phyloP scores from a whole-genome alignment of 2,329 filamentous ascomycete genomes.

The Pseudohalonectria lignicola region DNA sequence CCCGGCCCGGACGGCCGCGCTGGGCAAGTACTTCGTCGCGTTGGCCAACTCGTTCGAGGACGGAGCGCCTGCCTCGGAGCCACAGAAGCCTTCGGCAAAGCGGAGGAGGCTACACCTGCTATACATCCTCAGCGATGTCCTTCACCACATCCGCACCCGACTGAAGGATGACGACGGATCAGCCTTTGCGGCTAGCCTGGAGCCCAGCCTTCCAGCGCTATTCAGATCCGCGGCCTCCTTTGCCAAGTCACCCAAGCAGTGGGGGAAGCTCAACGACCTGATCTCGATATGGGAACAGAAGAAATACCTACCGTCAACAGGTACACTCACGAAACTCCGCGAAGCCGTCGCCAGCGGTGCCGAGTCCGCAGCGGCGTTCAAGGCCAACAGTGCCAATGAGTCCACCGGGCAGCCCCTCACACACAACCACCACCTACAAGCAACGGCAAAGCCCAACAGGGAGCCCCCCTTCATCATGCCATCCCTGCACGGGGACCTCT shows the following conservation, averaged over 20 bases:
- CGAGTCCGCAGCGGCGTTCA: neutral
- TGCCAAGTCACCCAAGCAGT: conserved; percentile 52
- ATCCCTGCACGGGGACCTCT: conserved; percentile 62
- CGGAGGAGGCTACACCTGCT: conserved; percentile 65
- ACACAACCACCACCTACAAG: no score
- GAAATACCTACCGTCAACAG: conserved; percentile 41
- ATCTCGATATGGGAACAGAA: conserved; percentile 62
- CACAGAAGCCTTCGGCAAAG: conserved; percentile 39
- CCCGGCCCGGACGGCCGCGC: conserved; percentile 48
- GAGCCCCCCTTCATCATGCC: conserved; percentile 61
- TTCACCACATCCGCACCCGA: conserved; percentile 55
- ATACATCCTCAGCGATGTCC: conserved; percentile 67
- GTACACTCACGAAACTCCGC: conserved; percentile 46
- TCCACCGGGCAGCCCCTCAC: conserved; percentile 10
- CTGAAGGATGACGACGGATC: conserved; percentile 31
- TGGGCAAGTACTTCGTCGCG: conserved; percentile 67
- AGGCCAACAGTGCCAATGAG: conserved; percentile 11
- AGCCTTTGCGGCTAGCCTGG: conserved; percentile 44
- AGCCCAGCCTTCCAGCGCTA: conserved; percentile 51
- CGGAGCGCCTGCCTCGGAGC: conserved; percentile 3
- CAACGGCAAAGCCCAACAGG: conserved; percentile 20
- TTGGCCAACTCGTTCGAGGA: conserved; percentile 48
- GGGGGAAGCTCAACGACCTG: conserved; percentile 51
- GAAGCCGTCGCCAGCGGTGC: conserved; percentile 34
- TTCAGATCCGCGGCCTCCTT: conserved; percentile 45